Evolutionary conservation across 2,329 filamentous ascomycete genomes (phyloP).

Genomic region (Penicillium sp.): DNA sequence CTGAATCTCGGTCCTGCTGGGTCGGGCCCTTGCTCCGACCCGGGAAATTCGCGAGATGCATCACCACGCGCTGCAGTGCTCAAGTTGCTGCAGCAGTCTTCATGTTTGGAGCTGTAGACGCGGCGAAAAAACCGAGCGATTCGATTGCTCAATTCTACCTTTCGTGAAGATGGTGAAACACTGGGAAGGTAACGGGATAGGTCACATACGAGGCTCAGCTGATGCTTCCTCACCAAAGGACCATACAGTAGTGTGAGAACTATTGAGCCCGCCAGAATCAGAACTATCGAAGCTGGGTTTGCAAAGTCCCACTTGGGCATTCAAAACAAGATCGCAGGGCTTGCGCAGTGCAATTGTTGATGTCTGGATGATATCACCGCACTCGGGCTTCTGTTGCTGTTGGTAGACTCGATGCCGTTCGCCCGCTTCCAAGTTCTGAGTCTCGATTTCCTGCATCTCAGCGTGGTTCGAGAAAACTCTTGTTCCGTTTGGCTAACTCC

Average conservation of each 20-base stretch:
- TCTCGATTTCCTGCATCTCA: background rate
- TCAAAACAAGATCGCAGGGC: background rate
- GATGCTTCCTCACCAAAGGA: background rate
- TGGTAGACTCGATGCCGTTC: background rate
- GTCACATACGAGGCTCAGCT: slow-evolving; percentile 12
- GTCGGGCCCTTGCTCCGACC: background rate
- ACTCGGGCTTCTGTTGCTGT: background rate
- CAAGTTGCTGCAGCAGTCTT: background rate
- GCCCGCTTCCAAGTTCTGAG: background rate
- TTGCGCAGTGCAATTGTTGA: background rate
- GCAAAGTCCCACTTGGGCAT: background rate
- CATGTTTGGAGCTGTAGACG: background rate
- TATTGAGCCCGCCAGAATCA: background rate
- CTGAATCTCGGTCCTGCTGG: background rate
- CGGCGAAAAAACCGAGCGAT: background rate
- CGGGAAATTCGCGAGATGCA: background rate
- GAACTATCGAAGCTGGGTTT: background rate
- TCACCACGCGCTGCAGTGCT: background rate
- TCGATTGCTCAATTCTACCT: slow-evolving; percentile 1
- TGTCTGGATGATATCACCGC: slow-evolving; percentile 12
- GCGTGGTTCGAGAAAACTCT: background rate
- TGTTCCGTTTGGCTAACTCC: slow-evolving; percentile 6
- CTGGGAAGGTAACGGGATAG: background rate
- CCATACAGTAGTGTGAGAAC: background rate
- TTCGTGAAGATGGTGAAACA: slow-evolving; percentile 1